Conservation (phyloP, 2,329 filamentous ascomycete genomes). For the Botrytis galanthina region DNA sequence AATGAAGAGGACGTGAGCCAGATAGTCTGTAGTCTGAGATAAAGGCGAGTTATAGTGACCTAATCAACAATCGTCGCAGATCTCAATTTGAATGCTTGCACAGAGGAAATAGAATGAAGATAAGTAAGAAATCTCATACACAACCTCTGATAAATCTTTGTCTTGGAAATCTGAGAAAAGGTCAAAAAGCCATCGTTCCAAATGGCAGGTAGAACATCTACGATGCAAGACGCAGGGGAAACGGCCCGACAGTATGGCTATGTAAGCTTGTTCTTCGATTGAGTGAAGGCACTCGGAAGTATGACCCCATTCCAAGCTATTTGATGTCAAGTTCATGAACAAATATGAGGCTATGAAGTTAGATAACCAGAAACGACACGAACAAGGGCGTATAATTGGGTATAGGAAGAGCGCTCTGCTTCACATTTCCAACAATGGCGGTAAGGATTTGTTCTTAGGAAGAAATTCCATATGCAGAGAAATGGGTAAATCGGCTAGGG, state of each 20-base stretch:
- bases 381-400: background rate
- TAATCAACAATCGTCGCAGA: background rate
- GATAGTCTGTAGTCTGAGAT: background rate
- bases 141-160: background rate
- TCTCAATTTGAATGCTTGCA: background rate
- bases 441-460: background rate
- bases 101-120: background rate
- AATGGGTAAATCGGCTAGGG: background rate
- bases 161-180: background rate
- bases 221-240: background rate
- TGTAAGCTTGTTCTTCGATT: background rate
- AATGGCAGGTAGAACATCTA: background rate
- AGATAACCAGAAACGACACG: background rate
- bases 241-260: background rate
- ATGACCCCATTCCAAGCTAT: background rate
- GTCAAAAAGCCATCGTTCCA: background rate
- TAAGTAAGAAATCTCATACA: background rate
- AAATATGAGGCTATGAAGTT: background rate
- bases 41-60: background rate
- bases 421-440: no score
- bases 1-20: background rate
- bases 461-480: background rate
- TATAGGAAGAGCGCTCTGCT: no score
- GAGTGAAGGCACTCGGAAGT: background rate
- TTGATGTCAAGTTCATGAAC: background rate